A percentile compares a stretch with the other conserved stretches of the same genome.
Conservation (phyloP, 106 monocot genomes). For the Apostasia ramifera region DNA sequence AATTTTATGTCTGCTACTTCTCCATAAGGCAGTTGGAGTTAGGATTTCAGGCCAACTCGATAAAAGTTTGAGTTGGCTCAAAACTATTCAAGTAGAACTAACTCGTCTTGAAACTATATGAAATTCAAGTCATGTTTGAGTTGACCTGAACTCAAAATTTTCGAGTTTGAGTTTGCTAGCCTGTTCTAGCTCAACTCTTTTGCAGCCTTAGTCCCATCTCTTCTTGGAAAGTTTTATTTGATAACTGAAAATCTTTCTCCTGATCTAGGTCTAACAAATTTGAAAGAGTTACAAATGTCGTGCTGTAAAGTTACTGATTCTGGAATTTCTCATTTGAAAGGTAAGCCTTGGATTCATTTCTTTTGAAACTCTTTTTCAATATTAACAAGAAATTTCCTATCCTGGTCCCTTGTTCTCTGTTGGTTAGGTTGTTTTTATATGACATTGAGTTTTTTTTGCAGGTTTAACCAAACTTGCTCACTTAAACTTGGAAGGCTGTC, state of each 20-base stretch:
- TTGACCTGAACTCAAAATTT: too few species aligned
- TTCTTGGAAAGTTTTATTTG: not conserved
- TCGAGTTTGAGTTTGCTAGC: too few species aligned
- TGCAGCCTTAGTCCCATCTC: not conserved
- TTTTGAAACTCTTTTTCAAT: not conserved
- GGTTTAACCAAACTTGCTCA: constrained; percentile 62
- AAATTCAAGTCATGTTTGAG: too few species aligned
- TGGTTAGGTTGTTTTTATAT: not conserved
- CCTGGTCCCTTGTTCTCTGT: not conserved
- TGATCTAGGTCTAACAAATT: constrained; percentile 69
- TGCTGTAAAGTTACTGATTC: constrained; percentile 73
- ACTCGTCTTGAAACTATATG: too few species aligned
- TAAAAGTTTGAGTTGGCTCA: too few species aligned
- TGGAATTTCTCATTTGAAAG: constrained; percentile 82
- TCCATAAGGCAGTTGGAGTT: too few species aligned
- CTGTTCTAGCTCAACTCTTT: too few species aligned
- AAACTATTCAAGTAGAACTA: too few species aligned
- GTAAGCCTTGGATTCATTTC: constrained; percentile 17
- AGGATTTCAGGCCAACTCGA: too few species aligned
- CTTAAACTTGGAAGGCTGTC: constrained; percentile 93
- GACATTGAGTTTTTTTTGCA: constrained; percentile 10
- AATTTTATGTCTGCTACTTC: too few species aligned
- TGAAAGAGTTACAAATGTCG: constrained; percentile 82
- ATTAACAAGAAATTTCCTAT: not conserved
- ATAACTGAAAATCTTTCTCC: not conserved